Evolutionary conservation across 768 basidiomycete species (phyloP).

Genomic region (Boletus edulis): DNA sequence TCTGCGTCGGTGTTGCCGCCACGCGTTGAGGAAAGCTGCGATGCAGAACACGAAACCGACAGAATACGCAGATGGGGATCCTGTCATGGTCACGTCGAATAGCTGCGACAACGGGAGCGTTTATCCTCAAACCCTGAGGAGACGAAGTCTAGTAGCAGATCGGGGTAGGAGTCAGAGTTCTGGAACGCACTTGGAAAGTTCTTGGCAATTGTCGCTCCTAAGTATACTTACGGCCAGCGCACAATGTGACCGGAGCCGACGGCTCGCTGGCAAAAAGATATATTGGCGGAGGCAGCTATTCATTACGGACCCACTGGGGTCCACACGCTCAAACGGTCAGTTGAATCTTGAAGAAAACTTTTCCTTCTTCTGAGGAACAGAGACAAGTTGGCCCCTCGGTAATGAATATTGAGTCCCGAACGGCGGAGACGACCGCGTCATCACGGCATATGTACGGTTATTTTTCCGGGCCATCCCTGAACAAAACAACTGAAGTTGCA

Average conservation of each 20-base stretch:
- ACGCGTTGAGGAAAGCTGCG: slow-evolving; percentile 6
- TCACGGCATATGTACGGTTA: not conserved
- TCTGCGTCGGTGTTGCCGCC: slow-evolving; percentile 14
- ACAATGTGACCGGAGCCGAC: no score
- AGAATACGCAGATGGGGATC: slow-evolving; percentile 1
- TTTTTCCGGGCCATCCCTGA: not conserved
- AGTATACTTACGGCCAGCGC: no score
- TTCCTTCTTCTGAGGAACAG: no score
- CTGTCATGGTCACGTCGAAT: not conserved
- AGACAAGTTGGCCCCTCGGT: no score
- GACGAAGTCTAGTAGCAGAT: not conserved
- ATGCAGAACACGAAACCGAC: slow-evolving; percentile 3
- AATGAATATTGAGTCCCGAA: no score
- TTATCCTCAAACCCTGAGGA: not conserved
- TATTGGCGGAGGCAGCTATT: not conserved
- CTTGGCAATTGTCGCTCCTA: no score
- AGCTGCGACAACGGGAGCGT: not conserved
- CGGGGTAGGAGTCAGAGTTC: no score
- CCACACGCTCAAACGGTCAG: not conserved
- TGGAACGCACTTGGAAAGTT: no score
- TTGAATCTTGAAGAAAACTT: not conserved
- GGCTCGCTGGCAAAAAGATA: not conserved
- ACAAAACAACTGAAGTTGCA: not conserved
- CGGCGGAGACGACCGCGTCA: not conserved
- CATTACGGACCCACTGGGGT: not conserved